These are phyloP conservation scores for Colletotrichum musicola DNA, from an alignment of 2,329 filamentous ascomycete genomes.

Conservation along the genomic window DNA sequence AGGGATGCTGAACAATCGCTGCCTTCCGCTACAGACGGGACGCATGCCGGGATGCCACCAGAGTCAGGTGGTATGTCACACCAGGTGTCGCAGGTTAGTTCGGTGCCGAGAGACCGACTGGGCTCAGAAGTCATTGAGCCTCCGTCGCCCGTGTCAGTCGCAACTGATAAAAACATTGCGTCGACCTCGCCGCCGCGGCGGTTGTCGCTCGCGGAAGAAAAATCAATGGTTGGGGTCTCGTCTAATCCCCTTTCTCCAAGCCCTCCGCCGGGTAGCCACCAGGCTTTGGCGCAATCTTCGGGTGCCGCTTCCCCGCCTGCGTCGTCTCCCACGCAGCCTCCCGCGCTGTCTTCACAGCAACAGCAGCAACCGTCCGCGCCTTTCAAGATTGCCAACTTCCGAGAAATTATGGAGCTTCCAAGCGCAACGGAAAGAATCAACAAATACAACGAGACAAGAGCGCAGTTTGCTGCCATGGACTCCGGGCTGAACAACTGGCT, in stretches of 20 bases:
- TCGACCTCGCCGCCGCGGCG: conserved; percentile 44
- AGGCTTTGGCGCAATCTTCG: conserved; percentile 42
- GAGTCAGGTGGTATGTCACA: conserved; percentile 44
- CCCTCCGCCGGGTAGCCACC: conserved; percentile 55
- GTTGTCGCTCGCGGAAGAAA: conserved; percentile 61
- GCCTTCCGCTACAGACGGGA: conserved; percentile 11
- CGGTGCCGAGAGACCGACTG: conserved; percentile 45
- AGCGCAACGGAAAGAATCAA: conserved; percentile 76
- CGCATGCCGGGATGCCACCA: conserved; percentile 10
- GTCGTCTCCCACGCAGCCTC: conserved; percentile 7
- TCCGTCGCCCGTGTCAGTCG: conserved; percentile 58
- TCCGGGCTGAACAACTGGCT: conserved; percentile 78
- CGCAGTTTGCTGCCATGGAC: conserved; percentile 78
- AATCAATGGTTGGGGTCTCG: conserved; percentile 51
- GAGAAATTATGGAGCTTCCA: conserved; percentile 80
- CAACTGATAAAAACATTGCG: conserved; percentile 47
- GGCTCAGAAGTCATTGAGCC: conserved; percentile 50
- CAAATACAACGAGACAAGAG: conserved; percentile 79
- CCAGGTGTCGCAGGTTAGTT: conserved; percentile 54
- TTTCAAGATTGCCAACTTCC: conserved; percentile 70
- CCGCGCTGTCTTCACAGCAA: conserved; percentile 39
- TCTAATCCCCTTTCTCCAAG: conserved; percentile 51
- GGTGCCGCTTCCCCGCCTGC: conserved; percentile 35
- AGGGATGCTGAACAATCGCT: conserved; percentile 12
- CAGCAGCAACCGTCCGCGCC: conserved; percentile 28